Conservation (phyloP, 805 yeast genomes). For the Zygosaccharomyces bailii region DNA sequence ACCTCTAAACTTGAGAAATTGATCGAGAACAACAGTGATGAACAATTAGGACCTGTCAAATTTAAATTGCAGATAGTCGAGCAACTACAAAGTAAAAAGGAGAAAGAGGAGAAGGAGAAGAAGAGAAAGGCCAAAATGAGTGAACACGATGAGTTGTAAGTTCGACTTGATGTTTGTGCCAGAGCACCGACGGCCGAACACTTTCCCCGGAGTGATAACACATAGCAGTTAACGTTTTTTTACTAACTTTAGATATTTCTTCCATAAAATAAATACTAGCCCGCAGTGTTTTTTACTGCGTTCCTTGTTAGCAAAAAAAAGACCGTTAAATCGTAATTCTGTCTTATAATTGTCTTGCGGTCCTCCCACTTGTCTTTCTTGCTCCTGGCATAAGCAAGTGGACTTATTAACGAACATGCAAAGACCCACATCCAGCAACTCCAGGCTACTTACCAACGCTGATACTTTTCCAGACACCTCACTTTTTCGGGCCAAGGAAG, state of each 20-base stretch:
- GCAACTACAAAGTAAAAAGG: slow-evolving; percentile 3
- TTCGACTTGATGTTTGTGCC: no score
- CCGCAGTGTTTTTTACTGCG: not conserved
- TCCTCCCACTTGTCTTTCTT: not conserved
- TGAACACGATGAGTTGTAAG: slow-evolving; percentile 13
- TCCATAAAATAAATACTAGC: not conserved
- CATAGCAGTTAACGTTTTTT: no score
- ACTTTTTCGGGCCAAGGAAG: slow-evolving; percentile 58
- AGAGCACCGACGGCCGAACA: no score
- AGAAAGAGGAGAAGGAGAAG: not conserved
- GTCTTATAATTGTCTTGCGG: not conserved
- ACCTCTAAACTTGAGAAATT: slow-evolving; percentile 33
- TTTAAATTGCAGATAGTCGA: slow-evolving; percentile 21
- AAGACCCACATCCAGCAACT: not conserved
- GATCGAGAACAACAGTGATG: slow-evolving; percentile 30
- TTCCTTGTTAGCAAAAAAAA: no score
- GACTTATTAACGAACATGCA: not conserved
- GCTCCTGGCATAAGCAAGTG: not conserved
- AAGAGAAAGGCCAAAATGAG: slow-evolving; percentile 1
- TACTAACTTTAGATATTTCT: no score
- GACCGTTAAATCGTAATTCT: not conserved
- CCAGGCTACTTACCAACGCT: slow-evolving; percentile 27
- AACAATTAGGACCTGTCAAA: slow-evolving; percentile 31
- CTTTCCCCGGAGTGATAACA: no score
- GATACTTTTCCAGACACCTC: slow-evolving; percentile 51